Percentiles rank a stretch among this genome's conserved stretches.
phyloP scores from a whole-genome alignment of 208 protist genomes.

The Acanthamoeba sp. region DNA sequence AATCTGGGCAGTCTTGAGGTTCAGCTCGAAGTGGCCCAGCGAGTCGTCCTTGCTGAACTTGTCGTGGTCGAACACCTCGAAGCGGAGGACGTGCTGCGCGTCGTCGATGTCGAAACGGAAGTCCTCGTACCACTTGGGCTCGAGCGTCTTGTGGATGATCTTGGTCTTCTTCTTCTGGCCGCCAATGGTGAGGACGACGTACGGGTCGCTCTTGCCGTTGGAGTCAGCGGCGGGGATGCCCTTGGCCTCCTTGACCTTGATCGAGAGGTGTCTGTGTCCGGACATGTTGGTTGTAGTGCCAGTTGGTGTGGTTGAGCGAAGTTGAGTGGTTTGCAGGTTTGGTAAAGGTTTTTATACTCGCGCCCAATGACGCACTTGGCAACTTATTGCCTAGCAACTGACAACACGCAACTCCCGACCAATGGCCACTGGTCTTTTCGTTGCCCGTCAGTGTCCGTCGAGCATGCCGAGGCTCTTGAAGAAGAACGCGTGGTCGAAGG shows the following conservation, averaged over 20 bases:
- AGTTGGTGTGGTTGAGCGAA: too few relatives aligned
- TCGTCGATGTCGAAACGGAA: conserved; percentile 59
- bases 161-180: conserved; percentile 72
- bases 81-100: not conserved
- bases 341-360: too few relatives aligned
- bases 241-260: conserved; percentile 63
- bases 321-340: too few relatives aligned
- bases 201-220: conserved; percentile 50
- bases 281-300: not conserved
- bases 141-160: conserved; percentile 14
- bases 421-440: too few relatives aligned
- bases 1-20: conserved; percentile 39
- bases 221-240: conserved; percentile 60
- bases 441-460: not conserved
- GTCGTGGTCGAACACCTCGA: conserved; percentile 74
- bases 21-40: conserved; percentile 66
- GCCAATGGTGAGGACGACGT: not conserved
- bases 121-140: conserved; percentile 56
- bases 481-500: conserved; percentile 44
- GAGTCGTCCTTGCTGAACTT: conserved; percentile 72
- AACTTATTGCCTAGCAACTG: too few relatives aligned
- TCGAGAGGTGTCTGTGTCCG: not conserved
- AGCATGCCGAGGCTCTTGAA: conserved; percentile 53
- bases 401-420: too few relatives aligned
- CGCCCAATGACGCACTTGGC: too few relatives aligned